Evolutionary conservation across 441 rosid species (phyloP).

Genomic region (Euphorbia schlechtendalii): DNA sequence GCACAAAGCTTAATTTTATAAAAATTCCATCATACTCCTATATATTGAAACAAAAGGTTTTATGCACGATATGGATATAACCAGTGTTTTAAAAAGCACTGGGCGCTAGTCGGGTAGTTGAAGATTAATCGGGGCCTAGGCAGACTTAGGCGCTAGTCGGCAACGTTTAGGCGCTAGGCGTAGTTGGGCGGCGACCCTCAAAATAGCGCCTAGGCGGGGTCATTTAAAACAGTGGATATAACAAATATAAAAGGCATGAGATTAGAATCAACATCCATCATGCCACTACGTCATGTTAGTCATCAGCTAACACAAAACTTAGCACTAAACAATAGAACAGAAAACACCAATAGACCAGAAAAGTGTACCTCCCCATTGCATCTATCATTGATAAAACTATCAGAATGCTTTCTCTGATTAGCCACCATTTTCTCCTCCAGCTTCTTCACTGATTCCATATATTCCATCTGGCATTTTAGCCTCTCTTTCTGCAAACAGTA

Average conservation of each 20-base stretch:
- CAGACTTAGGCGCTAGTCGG: no score
- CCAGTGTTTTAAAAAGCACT: no score
- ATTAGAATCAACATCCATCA: background rate
- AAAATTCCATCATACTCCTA: slow-evolving; percentile 2
- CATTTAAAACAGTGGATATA: no score
- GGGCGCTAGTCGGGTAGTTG: no score
- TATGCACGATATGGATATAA: no score
- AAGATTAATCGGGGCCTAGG: no score
- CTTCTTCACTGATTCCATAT: slow-evolving; percentile 88
- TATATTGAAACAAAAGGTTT: no score
- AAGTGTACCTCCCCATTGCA: slow-evolving; percentile 40
- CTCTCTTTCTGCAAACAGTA: slow-evolving; percentile 59
- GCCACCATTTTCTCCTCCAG: slow-evolving; percentile 77
- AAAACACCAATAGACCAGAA: slow-evolving; percentile 10
- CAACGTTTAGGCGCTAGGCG: no score
- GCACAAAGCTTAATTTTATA: background rate
- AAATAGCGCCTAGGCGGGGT: no score
- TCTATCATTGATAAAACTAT: slow-evolving; percentile 35
- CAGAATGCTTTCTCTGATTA: slow-evolving; percentile 56
- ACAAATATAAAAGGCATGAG: no score
- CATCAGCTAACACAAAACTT: background rate
- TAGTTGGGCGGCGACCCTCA: no score
- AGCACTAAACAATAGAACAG: background rate
- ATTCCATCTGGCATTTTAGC: slow-evolving; percentile 90
- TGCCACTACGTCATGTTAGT: background rate